Conservation (phyloP, 805 yeast species). For the Starmerella davenportii region DNA sequence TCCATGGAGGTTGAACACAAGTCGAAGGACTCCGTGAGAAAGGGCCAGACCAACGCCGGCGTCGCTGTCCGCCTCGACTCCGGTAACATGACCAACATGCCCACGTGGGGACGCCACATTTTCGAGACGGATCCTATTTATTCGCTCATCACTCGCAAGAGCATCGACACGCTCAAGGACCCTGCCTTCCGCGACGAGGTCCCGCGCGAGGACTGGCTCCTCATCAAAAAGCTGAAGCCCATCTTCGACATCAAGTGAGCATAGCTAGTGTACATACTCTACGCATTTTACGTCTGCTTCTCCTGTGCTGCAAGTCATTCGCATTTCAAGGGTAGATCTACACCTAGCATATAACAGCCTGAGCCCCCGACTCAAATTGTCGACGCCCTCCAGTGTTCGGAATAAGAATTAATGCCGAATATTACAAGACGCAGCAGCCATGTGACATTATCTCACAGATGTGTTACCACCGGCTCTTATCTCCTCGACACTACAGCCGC, state of each 20-base stretch:
- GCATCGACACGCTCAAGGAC: constrained; percentile 93
- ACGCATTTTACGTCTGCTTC: too few relatives aligned
- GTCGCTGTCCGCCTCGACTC: constrained; percentile 95
- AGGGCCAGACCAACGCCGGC: constrained; percentile 94
- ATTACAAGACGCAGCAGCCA: too few relatives aligned
- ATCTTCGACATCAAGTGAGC: constrained; percentile 62
- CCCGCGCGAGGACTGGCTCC: constrained; percentile 86
- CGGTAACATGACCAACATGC: constrained; percentile 70
- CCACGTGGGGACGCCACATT: constrained; percentile 98
- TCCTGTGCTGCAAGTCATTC: too few relatives aligned
- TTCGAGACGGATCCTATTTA: constrained; percentile 81
- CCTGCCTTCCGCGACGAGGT: constrained; percentile 94
- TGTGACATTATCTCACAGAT: too few relatives aligned
- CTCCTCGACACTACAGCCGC: too few relatives aligned
- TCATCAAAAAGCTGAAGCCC: constrained; percentile 73
- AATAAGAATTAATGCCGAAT: too few relatives aligned
- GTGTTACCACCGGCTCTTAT: too few relatives aligned
- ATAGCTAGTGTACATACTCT: too few relatives aligned
- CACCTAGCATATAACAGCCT: too few relatives aligned
- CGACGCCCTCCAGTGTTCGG: too few relatives aligned
- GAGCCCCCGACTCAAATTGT: too few relatives aligned
- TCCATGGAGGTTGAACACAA: constrained; percentile 95
- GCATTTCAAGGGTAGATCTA: too few relatives aligned
- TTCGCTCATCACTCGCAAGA: constrained; percentile 75
- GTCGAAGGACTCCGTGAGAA: constrained; percentile 58